Base-by-base conservation (phyloP, 2,329 filamentous ascomycete species). In the Pseudogymnoascus sp. region DNA sequence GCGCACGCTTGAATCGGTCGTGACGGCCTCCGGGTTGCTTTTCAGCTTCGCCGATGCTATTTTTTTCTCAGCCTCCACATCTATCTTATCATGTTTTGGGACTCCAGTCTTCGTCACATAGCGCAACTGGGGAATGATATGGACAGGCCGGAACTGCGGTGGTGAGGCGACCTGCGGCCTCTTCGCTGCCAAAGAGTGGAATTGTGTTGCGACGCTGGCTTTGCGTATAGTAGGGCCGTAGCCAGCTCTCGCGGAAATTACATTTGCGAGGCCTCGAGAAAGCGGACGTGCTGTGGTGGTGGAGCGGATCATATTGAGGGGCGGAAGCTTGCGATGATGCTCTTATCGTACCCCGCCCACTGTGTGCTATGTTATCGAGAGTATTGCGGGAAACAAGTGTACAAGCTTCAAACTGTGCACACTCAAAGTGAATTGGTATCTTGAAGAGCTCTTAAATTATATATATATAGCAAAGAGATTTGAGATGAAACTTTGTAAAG, bases 11-110 rank as follows among this genome's bases (percentile, higher is more conserved):
- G 88, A 92, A 44, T 79, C 79, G 21, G 75, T 75, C 0, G 86
- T 83, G 0, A 92, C 88, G 6, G 77, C 73, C 40, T 83, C 82
- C 0, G 88, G 88, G 29, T 83, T 75, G 2, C 83, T 71, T 64
- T 83, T 72, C n/a, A 92, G 75, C 70, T 82, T 82, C 71, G 83
- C 72, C 59, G 85, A 69, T 11, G 75, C 80, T 7, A 84, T 69
- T 67, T 80, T 77, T 56, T 80, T 78, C 72, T 90, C 87, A 31
- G 76, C 76, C 67, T 87, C 78, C 44, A 73, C 76, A 67, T 89
- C 81, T 62, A 83, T 82, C 40, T 73, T 69, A 73, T 74, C 68
- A 73, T 70, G 66, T 68, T 67, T 70, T n/a, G 68, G 65, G 13
- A 64, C 65, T 7, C 66, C 35, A 35, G 38, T 62, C 60, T 70